Conservation (phyloP, 805 yeast species). For the Martiniozyma abietophila region DNA sequence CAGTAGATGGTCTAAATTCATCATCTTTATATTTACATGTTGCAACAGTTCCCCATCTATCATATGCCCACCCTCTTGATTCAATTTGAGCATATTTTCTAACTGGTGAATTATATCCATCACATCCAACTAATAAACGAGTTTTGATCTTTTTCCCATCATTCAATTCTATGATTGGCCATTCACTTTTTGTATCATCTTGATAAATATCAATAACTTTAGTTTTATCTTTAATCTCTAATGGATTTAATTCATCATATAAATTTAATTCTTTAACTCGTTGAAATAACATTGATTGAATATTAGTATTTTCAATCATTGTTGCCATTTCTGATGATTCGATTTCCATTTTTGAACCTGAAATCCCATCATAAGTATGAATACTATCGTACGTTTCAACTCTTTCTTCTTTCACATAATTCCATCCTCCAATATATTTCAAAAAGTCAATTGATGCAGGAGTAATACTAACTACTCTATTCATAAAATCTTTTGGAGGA, state of each 20-base stretch:
- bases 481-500: slow-evolving; percentile 50
- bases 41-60: slow-evolving; percentile 88
- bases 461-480: slow-evolving; percentile 79
- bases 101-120: slow-evolving; percentile 92
- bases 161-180: slow-evolving; percentile 70
- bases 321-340: slow-evolving; percentile 60
- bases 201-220: slow-evolving; percentile 51
- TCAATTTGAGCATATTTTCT: slow-evolving; percentile 71
- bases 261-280: slow-evolving; percentile 37
- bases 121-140: slow-evolving; percentile 85
- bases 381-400: slow-evolving; percentile 73
- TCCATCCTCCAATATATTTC: slow-evolving; percentile 68
- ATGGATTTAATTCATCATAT: slow-evolving; percentile 16
- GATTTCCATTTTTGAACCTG: slow-evolving; percentile 62
- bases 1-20: slow-evolving; percentile 53
- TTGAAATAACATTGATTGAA: slow-evolving; percentile 64
- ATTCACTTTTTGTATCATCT: slow-evolving; percentile 32
- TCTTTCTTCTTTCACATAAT: slow-evolving; percentile 56
- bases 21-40: slow-evolving; percentile 69
- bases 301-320: slow-evolving; percentile 82
- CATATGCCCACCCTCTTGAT: slow-evolving; percentile 88
- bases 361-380: slow-evolving; percentile 78
- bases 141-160: slow-evolving; percentile 58
- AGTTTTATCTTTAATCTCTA: slow-evolving; percentile 51
- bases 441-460: slow-evolving; percentile 67